phyloP scores from a whole-genome alignment of 2,329 filamentous ascomycete species.

The Periconia sp. region DNA sequence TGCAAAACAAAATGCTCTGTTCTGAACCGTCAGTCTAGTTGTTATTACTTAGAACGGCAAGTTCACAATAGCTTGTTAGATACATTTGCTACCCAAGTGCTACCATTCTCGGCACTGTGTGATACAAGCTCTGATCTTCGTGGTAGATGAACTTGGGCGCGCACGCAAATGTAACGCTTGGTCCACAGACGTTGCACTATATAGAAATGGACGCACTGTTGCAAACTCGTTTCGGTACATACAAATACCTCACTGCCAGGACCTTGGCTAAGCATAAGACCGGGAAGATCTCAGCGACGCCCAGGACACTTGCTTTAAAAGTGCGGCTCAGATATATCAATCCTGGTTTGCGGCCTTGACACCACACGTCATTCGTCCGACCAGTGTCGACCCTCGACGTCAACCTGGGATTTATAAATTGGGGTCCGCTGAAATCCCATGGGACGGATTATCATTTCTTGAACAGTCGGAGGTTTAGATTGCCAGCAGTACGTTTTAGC shows the following conservation, averaged over 20 bases:
- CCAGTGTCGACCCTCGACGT: slow-evolving; percentile 4
- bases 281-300: slow-evolving; percentile 9
- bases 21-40: no score
- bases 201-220: slow-evolving; percentile 6
- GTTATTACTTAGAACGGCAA: no score
- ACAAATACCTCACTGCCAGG: slow-evolving; percentile 17
- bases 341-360: slow-evolving; percentile 14
- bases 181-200: background rate
- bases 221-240: slow-evolving; percentile 17
- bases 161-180: background rate
- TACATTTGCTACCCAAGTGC: background rate
- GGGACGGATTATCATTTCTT: slow-evolving; percentile 4
- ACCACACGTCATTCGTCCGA: slow-evolving; percentile 13
- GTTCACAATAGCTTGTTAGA: background rate
- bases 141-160: background rate
- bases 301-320: slow-evolving; percentile 11
- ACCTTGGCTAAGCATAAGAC: slow-evolving; percentile 16
- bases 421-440: slow-evolving; percentile 6
- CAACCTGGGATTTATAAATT: slow-evolving; percentile 11
- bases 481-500: slow-evolving; percentile 30
- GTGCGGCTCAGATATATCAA: slow-evolving; percentile 24
- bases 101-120: background rate
- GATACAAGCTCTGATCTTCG: background rate
- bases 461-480: slow-evolving; percentile 26
- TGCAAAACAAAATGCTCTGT: no score